Base-by-base conservation (phyloP, 176 grass and related monocot genomes). In the Musa schizocarpa region DNA sequence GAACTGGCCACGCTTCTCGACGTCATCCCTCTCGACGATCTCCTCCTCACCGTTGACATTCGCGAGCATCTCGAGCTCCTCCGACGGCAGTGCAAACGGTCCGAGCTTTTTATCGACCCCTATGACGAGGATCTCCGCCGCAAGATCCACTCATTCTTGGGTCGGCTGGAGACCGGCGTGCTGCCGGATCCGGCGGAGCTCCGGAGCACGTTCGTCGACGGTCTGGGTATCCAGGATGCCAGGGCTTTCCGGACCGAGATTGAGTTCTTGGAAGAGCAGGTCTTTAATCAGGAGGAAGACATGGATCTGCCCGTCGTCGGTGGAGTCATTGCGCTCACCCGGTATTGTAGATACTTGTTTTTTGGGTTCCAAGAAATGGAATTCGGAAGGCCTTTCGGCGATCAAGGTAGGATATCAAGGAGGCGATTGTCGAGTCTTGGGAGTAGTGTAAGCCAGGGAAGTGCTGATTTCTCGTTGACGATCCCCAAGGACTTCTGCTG, bases 401-500 rank as follows among this genome's bases (percentile, higher is more conserved):
- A 21, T 24, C 24, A 49, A 21, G 71, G 71, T 11, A 51, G 54
- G 19, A 19, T 24, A 20, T 50, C 57, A 16, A 63, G 82, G 82
- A 84, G 80, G 82, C 68, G 51, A 80, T 63, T 43, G 34, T 43
- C 34, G 4, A 43, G 34, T 5, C 34, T 43, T 43, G 34, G 34
- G 4, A 43, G 34, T 6, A 43, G 34, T 43, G 34, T 43, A 6
- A 6, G 34, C 34, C 34, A 43, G 34, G 34, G 34, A 43, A 78
- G 86, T 29, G 88, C 84, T 43, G 87, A 90, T 61, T 89, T 73
- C 65, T 92, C 87, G 48, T 90, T 96, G 19, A 75, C 65, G 11
- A 77, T 92, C 54, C 93, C 89, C 17, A 96, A 90, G 76, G 93
- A 96, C 77, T 96, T 96, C 65, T 92, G 87, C 20, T 96, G 93